Percentiles rank a stretch among this genome's conserved stretches.
phyloP scores from a whole-genome alignment of 1,139 yeast genomes.

The Debaryomyces psychrophilus region DNA sequence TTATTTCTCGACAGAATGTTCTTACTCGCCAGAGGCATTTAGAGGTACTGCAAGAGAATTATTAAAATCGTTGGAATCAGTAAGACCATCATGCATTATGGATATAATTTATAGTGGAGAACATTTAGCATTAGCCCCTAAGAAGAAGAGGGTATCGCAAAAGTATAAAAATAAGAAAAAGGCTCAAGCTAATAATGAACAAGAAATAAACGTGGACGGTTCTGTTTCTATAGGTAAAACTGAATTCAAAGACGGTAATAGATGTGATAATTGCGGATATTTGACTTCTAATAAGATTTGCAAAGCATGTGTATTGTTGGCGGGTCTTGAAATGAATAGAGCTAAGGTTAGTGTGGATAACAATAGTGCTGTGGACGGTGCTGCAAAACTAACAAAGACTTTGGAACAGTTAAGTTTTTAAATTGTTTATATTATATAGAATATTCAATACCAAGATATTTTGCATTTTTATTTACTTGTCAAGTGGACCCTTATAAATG shows the following conservation, averaged over 20 bases:
- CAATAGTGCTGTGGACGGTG: slow-evolving; percentile 57
- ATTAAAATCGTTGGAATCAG: slow-evolving; percentile 84
- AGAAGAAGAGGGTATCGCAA: slow-evolving; percentile 39
- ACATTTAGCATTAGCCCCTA: slow-evolving; percentile 67
- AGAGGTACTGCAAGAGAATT: slow-evolving; percentile 95
- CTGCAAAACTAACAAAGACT: slow-evolving; percentile 67
- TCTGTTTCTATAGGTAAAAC: slow-evolving; percentile 46
- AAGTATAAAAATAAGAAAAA: slow-evolving; percentile 35
- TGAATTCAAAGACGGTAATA: slow-evolving; percentile 60
- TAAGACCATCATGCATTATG: slow-evolving; percentile 90
- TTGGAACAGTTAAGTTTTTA: slow-evolving; percentile 68
- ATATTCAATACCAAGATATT: neutral
- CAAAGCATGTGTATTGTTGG: slow-evolving; percentile 88
- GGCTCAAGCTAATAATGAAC: slow-evolving; percentile 29
- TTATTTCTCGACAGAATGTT: slow-evolving; percentile 95
- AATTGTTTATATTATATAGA: slow-evolving; percentile 1
- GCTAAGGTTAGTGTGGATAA: slow-evolving; percentile 61
- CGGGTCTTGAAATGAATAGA: slow-evolving; percentile 78
- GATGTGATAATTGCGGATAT: slow-evolving; percentile 90
- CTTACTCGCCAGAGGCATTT: slow-evolving; percentile 98
- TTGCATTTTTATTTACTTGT: slow-evolving; percentile 6
- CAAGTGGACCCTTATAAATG: slow-evolving; percentile 27
- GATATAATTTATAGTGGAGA: slow-evolving; percentile 96
- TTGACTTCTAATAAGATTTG: slow-evolving; percentile 85
- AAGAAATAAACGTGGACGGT: slow-evolving; percentile 63